Percentiles rank a stretch among this genome's conserved stretches.
Conservation (phyloP, 441 rosid species). For the Bocquillonia castaneifolia region DNA sequence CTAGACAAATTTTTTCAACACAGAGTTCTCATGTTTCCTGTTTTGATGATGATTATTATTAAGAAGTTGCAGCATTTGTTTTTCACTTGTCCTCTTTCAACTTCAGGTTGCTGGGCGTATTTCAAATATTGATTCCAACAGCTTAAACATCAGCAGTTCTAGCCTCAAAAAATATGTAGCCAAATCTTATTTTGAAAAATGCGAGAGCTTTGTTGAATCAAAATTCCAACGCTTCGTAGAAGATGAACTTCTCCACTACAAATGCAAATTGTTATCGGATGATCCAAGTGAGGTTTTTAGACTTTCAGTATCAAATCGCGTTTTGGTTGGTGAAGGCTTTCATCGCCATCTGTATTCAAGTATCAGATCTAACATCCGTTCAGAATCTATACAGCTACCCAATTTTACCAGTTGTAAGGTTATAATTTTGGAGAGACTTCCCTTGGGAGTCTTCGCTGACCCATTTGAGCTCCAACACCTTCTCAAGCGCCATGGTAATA, state of each 20-base stretch:
- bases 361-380: constrained; percentile 34
- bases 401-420: constrained; percentile 32
- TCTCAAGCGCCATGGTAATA: constrained; percentile 45
- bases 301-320: constrained; percentile 34
- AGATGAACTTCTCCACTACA: constrained; percentile 28
- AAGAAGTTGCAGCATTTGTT: not conserved
- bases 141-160: constrained; percentile 1
- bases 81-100: constrained; percentile 4
- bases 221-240: constrained; percentile 41
- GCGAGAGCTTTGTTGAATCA: constrained; percentile 38
- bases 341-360: constrained; percentile 61
- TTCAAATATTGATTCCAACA: constrained; percentile 8
- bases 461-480: constrained; percentile 83
- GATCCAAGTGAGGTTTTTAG: constrained; percentile 22
- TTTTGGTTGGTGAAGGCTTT: constrained; percentile 73
- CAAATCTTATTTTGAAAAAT: constrained; percentile 49
- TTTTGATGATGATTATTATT: not conserved
- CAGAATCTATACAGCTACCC: constrained; percentile 23
- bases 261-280: constrained; percentile 27
- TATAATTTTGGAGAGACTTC: constrained; percentile 56
- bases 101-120: constrained; percentile 32
- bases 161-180: constrained; percentile 37
- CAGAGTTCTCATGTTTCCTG: not conserved
- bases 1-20: not conserved
- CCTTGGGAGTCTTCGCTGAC: constrained; percentile 78